phyloP scores from a whole-genome alignment of 2,329 filamentous ascomycete genomes.

The Chrysoporthe deuterocubensis region DNA sequence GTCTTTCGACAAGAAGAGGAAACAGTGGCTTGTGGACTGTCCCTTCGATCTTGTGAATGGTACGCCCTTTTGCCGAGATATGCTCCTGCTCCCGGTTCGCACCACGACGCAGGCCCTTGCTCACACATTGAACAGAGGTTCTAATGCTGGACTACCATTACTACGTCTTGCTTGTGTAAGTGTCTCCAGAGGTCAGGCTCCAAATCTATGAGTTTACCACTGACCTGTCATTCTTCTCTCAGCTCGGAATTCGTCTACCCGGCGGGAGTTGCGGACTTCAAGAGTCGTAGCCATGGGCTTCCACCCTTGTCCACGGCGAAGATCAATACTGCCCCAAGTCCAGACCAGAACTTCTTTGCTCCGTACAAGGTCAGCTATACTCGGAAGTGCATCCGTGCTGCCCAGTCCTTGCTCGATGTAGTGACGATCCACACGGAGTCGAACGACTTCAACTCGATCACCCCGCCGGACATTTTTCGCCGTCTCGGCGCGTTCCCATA shows the following conservation, averaged over 20 bases:
- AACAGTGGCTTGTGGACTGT: conserved; percentile 26
- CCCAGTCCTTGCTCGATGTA: conserved; percentile 22
- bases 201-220: background rate
- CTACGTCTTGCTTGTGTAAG: conserved; percentile 19
- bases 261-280: conserved; percentile 21
- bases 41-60: conserved; percentile 26
- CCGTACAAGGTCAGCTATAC: conserved; percentile 25
- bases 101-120: background rate
- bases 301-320: conserved; percentile 8
- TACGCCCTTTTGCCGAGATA: conserved; percentile 3
- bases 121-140: conserved; percentile 6
- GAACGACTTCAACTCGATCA: conserved; percentile 10
- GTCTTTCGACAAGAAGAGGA: conserved; percentile 17
- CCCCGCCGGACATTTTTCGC: conserved; percentile 16
- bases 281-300: conserved; percentile 16
- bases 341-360: conserved; percentile 25
- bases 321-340: background rate
- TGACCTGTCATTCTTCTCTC: background rate
- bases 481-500: conserved; percentile 20
- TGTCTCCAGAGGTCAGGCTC: background rate
- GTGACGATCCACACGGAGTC: background rate
- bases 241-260: conserved; percentile 25
- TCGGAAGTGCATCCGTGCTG: conserved; percentile 22
- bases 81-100: too few relatives aligned
- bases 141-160: conserved; percentile 28